Conservation (phyloP, 1,284 basidiomycete genomes). For the Cryptococcus sp. region DNA sequence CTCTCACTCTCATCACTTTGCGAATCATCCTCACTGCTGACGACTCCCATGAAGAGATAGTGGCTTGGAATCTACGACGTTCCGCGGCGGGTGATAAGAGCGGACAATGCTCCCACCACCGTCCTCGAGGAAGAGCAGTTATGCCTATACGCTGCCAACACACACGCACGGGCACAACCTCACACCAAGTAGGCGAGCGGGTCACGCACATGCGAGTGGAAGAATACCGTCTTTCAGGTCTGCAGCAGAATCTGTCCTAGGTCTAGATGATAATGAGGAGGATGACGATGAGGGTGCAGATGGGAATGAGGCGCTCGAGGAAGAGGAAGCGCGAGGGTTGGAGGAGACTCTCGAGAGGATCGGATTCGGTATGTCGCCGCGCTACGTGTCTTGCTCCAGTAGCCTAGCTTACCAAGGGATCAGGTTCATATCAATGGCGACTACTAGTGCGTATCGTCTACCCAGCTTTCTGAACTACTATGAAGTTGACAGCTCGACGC, state of each 20-base stretch:
- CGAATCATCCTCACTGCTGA: too few species aligned
- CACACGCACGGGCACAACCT: conserved; percentile 1
- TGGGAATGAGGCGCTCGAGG: conserved; percentile 54
- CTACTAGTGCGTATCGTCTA: conserved; percentile 58
- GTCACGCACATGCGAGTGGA: conserved; percentile 1
- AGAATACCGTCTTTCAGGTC: conserved; percentile 10
- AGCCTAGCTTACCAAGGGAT: background rate
- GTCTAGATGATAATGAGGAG: conserved; percentile 4
- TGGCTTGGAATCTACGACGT: too few species aligned
- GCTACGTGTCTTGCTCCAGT: background rate
- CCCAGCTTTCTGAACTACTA: background rate
- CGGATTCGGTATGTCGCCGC: conserved; percentile 70
- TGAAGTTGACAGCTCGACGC: background rate
- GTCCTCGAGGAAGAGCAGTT: conserved; percentile 30
- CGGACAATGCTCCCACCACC: conserved; percentile 32
- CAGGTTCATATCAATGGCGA: conserved; percentile 76
- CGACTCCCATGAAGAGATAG: too few species aligned
- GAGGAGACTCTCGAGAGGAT: conserved; percentile 85
- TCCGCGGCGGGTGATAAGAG: too few species aligned
- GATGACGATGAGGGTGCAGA: conserved; percentile 40
- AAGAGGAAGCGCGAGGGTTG: conserved; percentile 69
- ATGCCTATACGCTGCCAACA: conserved; percentile 24
- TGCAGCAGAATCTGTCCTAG: conserved; percentile 16
- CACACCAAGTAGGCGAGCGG: background rate
- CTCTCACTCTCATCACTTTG: too few species aligned